A percentile compares a stretch with the other conserved stretches of the same genome.
These are phyloP conservation scores for Athelia psychrophila DNA, from an alignment of 1,284 basidiomycete genomes.

Conservation along the genomic window DNA sequence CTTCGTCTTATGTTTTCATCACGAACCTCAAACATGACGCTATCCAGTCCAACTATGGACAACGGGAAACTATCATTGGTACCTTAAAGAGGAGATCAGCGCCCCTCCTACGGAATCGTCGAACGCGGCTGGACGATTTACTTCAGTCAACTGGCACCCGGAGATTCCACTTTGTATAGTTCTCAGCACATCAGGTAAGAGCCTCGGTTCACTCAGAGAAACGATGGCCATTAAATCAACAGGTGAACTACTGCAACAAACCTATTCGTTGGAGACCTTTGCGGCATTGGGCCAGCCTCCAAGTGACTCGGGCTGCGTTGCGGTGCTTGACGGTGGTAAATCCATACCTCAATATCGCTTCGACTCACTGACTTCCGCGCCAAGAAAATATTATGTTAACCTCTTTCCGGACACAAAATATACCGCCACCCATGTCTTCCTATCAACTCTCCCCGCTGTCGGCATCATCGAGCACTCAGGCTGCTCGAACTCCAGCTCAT, in stretches of 20 bases:
- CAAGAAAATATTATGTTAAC: constrained; percentile 80
- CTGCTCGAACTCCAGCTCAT: constrained; percentile 54
- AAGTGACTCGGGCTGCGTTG: constrained; percentile 81
- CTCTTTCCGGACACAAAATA: constrained; percentile 90
- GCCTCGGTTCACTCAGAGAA: not conserved
- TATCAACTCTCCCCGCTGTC: constrained; percentile 50
- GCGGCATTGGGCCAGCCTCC: constrained; percentile 62
- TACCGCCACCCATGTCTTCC: constrained; percentile 95
- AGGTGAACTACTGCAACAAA: constrained; percentile 61
- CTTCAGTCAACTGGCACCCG: constrained; percentile 82
- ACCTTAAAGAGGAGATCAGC: constrained; percentile 85
- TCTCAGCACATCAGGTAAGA: constrained; percentile 61
- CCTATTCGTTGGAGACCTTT: constrained; percentile 79
- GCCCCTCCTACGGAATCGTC: constrained; percentile 33
- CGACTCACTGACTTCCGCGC: constrained; percentile 1
- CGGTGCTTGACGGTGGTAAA: constrained; percentile 89
- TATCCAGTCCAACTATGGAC: constrained; percentile 90
- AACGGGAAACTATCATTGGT: constrained; percentile 96
- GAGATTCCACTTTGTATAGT: constrained; percentile 73
- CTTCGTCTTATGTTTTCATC: constrained; percentile 1
- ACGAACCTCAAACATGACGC: not conserved
- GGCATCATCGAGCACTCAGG: constrained; percentile 10
- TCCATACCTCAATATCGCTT: constrained; percentile 10
- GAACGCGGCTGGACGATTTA: constrained; percentile 49
- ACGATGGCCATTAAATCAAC: constrained; percentile 6